Percentiles rank a stretch among this genome's conserved stretches.
Conservation (phyloP, 495 filamentous ascomycete genomes). For the Melanomma pulvis-pyrius region DNA sequence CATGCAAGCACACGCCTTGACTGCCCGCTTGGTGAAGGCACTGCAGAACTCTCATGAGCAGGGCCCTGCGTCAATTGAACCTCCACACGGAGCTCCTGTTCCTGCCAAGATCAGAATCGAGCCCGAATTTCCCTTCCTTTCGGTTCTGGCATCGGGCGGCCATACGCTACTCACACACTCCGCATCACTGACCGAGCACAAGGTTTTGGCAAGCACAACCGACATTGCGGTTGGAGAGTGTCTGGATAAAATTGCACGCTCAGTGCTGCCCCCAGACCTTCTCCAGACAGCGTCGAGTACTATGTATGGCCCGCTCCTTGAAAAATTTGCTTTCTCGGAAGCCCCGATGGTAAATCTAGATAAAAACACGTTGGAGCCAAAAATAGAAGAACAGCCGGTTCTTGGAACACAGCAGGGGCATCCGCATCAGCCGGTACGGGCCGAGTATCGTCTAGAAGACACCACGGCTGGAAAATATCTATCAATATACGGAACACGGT, state of each 20-base stretch:
- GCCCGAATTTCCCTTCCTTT: constrained; percentile 77
- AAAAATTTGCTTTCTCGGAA: constrained; percentile 74
- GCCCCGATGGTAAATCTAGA: not conserved
- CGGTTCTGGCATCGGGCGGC: constrained; percentile 87
- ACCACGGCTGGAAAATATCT: constrained; percentile 49
- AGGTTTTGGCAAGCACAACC: constrained; percentile 65
- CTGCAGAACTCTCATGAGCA: constrained; percentile 44
- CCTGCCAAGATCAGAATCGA: not conserved
- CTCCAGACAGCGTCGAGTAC: constrained; percentile 53
- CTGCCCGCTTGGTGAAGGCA: constrained; percentile 75
- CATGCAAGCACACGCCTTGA: constrained; percentile 95
- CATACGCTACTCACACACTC: constrained; percentile 87
- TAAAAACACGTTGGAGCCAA: not conserved
- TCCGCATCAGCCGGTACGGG: constrained; percentile 6
- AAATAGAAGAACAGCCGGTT: constrained; percentile 6
- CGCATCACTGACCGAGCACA: constrained; percentile 63
- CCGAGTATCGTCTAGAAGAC: constrained; percentile 24
- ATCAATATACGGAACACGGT: constrained; percentile 23
- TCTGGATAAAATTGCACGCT: constrained; percentile 82
- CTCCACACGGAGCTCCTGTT: not conserved
- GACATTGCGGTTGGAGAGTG: constrained; percentile 85
- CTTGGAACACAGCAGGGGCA: not conserved
- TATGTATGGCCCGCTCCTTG: constrained; percentile 78
- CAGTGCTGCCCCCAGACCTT: constrained; percentile 62
- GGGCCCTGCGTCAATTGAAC: not conserved